These are phyloP conservation scores for Kazachstania viticola DNA, from an alignment of 805 yeast genomes.

Conservation along the genomic window DNA sequence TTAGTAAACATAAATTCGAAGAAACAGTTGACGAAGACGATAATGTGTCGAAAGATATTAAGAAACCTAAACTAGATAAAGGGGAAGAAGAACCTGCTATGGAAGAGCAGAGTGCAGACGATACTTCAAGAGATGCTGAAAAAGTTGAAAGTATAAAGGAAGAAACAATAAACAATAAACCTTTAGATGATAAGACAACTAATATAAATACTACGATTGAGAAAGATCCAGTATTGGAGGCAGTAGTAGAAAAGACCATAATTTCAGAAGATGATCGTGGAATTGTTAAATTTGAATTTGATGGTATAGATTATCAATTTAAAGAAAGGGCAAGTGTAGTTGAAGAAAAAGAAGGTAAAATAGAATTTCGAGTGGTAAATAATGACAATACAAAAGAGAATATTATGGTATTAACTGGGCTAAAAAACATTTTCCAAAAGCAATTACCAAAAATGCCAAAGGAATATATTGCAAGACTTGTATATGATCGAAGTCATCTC, in stretches of 20 bases:
- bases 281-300: constrained; percentile 36
- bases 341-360: constrained; percentile 86
- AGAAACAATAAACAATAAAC: not conserved
- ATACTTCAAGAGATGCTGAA: constrained; percentile 1
- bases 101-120: not conserved
- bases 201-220: no score
- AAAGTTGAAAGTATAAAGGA: constrained; percentile 2
- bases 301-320: constrained; percentile 70
- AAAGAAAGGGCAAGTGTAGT: constrained; percentile 89
- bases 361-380: constrained; percentile 92
- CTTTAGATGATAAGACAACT: not conserved
- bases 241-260: constrained; percentile 1
- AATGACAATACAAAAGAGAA: constrained; percentile 83
- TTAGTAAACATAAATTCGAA: no score
- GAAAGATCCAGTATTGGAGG: no score
- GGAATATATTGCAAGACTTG: constrained; percentile 88
- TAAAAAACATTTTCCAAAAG: constrained; percentile 91
- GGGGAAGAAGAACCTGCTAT: not conserved
- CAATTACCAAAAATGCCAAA: constrained; percentile 98
- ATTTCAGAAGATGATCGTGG: constrained; percentile 12
- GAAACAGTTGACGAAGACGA: no score
- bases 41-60: no score
- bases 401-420: constrained; percentile 84
- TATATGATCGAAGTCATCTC: constrained; percentile 86
- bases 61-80: no score